Conservation (phyloP, 2,329 filamentous ascomycete genomes). For the Blumeria hordei region DNA sequence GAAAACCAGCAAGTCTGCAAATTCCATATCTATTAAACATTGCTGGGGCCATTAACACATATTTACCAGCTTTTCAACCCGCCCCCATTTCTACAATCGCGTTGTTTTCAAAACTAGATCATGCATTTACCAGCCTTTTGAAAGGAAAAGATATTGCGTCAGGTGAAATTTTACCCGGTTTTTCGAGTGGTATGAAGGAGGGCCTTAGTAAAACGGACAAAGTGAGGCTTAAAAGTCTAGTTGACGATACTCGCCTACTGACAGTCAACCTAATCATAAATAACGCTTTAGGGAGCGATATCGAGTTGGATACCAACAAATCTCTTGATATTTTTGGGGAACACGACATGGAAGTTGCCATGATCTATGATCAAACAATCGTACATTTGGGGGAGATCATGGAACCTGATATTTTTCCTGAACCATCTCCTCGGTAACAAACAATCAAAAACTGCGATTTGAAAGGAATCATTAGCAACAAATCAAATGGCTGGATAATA, state of each 20-base stretch:
- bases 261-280: constrained; percentile 43
- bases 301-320: background rate
- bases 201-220: constrained; percentile 63
- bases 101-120: constrained; percentile 55
- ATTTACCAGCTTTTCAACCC: constrained; percentile 47
- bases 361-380: constrained; percentile 60
- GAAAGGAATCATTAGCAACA: background rate
- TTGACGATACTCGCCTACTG: constrained; percentile 47
- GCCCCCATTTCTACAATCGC: constrained; percentile 43
- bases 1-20: constrained; percentile 42
- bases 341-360: constrained; percentile 44
- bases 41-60: constrained; percentile 46
- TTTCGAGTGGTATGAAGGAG: constrained; percentile 28
- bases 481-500: background rate
- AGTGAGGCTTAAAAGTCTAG: constrained; percentile 61
- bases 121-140: constrained; percentile 57
- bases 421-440: background rate
- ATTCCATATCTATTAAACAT: constrained; percentile 63
- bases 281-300: constrained; percentile 20
- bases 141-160: constrained; percentile 41
- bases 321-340: constrained; percentile 15
- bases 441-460: background rate
- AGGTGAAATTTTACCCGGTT: constrained; percentile 42
- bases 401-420: constrained; percentile 13
- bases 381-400: constrained; percentile 47